Evolutionary conservation across 257 asterid genomes (phyloP).

Genomic region (Datura wrightii): DNA sequence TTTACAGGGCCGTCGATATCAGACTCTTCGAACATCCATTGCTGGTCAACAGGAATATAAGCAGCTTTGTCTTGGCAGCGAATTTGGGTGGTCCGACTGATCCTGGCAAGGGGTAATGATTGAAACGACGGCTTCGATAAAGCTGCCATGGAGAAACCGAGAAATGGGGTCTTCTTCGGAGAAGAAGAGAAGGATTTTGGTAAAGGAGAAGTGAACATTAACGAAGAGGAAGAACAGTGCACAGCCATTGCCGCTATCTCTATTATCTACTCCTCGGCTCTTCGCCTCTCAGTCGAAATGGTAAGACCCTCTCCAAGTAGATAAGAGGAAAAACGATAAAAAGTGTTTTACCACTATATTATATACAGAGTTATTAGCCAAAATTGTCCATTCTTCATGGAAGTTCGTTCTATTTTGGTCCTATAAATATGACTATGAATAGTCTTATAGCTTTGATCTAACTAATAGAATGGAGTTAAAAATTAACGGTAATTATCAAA

Average conservation of each 20-base stretch:
- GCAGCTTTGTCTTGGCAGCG: conserved; percentile 62
- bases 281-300: neutral
- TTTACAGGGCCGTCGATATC: conserved; percentile 73
- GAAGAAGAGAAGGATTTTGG: conserved; percentile 46
- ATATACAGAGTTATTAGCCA: no score
- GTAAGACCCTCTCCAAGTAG: neutral
- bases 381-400: no score
- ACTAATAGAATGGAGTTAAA: no score
- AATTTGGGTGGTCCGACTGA: conserved; percentile 44
- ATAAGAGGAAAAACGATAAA: neutral
- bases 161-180: conserved; percentile 56
- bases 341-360: no score
- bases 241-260: neutral
- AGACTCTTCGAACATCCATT: conserved; percentile 85
- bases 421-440: no score
- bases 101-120: neutral
- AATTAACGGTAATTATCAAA: no score
- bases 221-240: neutral
- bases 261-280: neutral
- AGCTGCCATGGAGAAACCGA: conserved; percentile 51
- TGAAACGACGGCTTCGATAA: conserved; percentile 41
- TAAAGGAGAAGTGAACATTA: conserved; percentile 28
- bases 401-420: no score
- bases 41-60: conserved; percentile 63
- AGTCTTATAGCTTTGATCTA: no score